Evolutionary conservation across 768 basidiomycete genomes (phyloP), one percentile per base, ranked within the genome.

Genomic region (Psilocybe cubensis): DNA sequence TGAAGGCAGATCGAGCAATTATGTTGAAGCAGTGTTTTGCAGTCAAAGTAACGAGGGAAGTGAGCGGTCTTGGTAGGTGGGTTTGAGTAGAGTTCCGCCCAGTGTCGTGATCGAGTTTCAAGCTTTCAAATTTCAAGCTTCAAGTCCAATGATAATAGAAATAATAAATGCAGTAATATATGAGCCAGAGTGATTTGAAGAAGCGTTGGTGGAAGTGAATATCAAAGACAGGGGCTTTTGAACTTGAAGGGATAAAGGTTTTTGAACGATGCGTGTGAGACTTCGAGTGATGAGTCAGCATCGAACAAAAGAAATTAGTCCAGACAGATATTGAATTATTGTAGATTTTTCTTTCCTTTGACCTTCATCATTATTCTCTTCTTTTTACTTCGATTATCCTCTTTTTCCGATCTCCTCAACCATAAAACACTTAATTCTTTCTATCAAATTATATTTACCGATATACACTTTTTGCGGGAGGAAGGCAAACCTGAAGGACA

Each of bases 231-330:
- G n/a, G n/a, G n/a, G n/a, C n/a, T n/a, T n/a, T n/a, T n/a, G n/a
- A n/a, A n/a, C n/a, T n/a, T n/a, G n/a, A n/a, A n/a, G n/a, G n/a
- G n/a, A 28, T 18, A 4, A 20, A 18, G 25, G 27, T n/a, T 14
- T n/a, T 38, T n/a, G 35, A n/a, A 8, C 35, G 5, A 38, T 38
- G 14, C 12, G 20, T 44, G 23, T n/a, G 42, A n/a, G 42, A n/a
- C 42, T 21, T 44, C 9, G 17, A 52, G 23, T 2, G 41, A 43
- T 54, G 43, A 54, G 43, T 54, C 53, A 54, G 43, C 53, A 31
- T 21, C 29, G 23, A 53, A 27, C 42, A 20, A 45, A 29, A 29
- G 33, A 44, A 25, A 12, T n/a, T 14, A 38, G 35, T 6, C 14
- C 35, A 38, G 2, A n/a, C n/a, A n/a, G n/a, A n/a, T n/a, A 38